phyloP scores from a whole-genome alignment of 2,329 filamentous ascomycete genomes.

The Aaosphaeria pasadenensis region DNA sequence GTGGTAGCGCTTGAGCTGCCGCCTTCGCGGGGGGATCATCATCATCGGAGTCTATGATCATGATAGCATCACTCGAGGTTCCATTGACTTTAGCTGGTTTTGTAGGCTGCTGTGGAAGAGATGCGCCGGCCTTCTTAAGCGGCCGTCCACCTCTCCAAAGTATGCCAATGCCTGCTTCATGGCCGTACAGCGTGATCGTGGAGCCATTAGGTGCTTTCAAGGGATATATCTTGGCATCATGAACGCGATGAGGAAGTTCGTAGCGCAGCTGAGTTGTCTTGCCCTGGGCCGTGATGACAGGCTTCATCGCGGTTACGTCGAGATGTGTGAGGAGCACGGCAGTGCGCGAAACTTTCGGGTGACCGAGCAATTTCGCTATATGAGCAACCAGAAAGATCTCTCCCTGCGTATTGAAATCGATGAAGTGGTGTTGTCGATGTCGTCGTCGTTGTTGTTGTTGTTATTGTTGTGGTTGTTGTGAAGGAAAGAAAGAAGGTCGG shows the following conservation, averaged over 20 bases:
- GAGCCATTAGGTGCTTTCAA: constrained; percentile 59
- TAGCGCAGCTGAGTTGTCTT: constrained; percentile 44
- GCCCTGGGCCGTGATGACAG: constrained; percentile 57
- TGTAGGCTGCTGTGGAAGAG: constrained; percentile 25
- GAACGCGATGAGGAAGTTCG: constrained; percentile 57
- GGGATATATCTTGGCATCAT: constrained; percentile 57
- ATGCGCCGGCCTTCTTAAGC: constrained; percentile 36
- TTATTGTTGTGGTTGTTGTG: neutral
- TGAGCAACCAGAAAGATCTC: no score
- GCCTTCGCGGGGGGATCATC: constrained; percentile 40
- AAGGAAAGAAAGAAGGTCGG: constrained; percentile 7
- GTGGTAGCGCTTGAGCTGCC: constrained; percentile 11
- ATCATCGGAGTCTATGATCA: constrained; percentile 57
- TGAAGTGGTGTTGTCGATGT: no score
- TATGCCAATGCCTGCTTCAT: constrained; percentile 56
- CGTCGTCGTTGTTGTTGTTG: no score
- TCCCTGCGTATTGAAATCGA: no score
- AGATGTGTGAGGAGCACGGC: neutral
- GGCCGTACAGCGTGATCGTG: constrained; percentile 58
- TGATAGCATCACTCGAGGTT: constrained; percentile 44
- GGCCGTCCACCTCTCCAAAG: constrained; percentile 59
- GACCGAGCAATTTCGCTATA: neutral
- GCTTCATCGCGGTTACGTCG: constrained; percentile 58
- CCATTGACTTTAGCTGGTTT: constrained; percentile 40
- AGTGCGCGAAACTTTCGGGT: neutral